phyloP scores from a whole-genome alignment of 1,284 basidiomycete genomes.

The Hemileia vastatrix region DNA sequence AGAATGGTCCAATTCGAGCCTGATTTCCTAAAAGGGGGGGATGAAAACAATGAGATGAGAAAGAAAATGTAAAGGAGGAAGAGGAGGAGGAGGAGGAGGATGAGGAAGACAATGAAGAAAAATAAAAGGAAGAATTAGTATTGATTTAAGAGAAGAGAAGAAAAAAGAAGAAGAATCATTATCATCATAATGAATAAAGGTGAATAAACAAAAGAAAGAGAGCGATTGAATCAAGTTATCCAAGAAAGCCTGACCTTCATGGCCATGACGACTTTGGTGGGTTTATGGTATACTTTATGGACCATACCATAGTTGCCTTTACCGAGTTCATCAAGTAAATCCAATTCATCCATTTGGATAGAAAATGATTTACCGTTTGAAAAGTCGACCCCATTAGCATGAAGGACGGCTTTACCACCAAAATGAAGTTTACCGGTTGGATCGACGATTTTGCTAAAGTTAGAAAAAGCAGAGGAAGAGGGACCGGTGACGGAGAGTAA shows the following conservation, averaged over 20 bases:
- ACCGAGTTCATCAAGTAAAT: conserved; percentile 73
- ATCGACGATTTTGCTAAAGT: conserved; percentile 49
- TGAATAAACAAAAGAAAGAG: not conserved
- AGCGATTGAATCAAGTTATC: not conserved
- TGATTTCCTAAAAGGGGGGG: conserved; percentile 66
- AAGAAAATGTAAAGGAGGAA: no score
- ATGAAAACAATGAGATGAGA: not conserved
- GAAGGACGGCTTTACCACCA: conserved; percentile 80
- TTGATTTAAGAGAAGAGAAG: not conserved
- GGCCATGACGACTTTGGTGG: conserved; percentile 91
- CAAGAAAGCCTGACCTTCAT: conserved; percentile 69
- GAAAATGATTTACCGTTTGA: conserved; percentile 81
- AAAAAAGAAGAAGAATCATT: not conserved
- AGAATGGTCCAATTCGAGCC: conserved; percentile 86
- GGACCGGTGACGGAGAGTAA: conserved; percentile 5
- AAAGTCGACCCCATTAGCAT: conserved; percentile 89
- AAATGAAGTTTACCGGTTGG: conserved; percentile 90
- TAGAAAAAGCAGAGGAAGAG: conserved; percentile 6
- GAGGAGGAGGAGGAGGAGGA: no score
- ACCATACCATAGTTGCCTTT: conserved; percentile 96
- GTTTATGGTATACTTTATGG: conserved; percentile 85
- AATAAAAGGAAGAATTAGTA: not conserved
- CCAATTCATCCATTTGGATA: conserved; percentile 92
- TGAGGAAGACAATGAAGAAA: not conserved
- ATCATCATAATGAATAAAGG: not conserved